Evolutionary conservation across 257 asterid species (phyloP), one percentile per base, ranked within the genome.

Genomic region (Voacanga thouarsii): DNA sequence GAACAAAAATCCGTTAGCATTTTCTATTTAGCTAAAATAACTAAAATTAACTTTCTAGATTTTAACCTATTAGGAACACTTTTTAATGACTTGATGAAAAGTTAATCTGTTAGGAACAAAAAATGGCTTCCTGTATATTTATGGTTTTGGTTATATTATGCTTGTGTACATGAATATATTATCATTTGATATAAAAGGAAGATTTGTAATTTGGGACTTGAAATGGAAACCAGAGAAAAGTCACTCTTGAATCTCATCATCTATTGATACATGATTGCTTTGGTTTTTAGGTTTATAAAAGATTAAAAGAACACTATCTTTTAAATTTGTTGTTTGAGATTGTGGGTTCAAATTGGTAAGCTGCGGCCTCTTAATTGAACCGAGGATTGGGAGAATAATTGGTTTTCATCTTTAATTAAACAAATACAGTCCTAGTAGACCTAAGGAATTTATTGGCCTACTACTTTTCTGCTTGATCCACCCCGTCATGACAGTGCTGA

Each of bases 361-460:
- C 14, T 67, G 15, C 23, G 23, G 28, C 61, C 37, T 26, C 8
- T 49, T 70, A 44, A 69, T 44, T 49, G 19, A 19, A 15, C n/a
- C 24, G 45, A 67, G 10, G 72, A 4, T 39, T 24, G 4, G 23
- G 44, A 47, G 60, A 45, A 71, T 47, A 49, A 71, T 71, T n/a
- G n/a, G 41, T n/a, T 71, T 5, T n/a, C n/a, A n/a, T n/a, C n/a
- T n/a, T n/a, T n/a, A n/a, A n/a, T n/a, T n/a, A n/a, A n/a, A n/a
- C 30, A 90, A 89, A 81, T 92, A 86, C 41, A 87, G 90, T 30
- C 78, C 82, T 11, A 90, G 96, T 30, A 88, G 89, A 28, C 93
- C 87, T 24, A 89, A 92, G 96, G 89, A 90, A 47, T 90, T 90
- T 72, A 85, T 90, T n/a, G 96, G 92, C n/a, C 92, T 90, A 30